Percentiles rank a stretch among this genome's conserved stretches.
Conservation (phyloP, 2,329 filamentous ascomycete genomes). For the Colletotrichum spaethianum region DNA sequence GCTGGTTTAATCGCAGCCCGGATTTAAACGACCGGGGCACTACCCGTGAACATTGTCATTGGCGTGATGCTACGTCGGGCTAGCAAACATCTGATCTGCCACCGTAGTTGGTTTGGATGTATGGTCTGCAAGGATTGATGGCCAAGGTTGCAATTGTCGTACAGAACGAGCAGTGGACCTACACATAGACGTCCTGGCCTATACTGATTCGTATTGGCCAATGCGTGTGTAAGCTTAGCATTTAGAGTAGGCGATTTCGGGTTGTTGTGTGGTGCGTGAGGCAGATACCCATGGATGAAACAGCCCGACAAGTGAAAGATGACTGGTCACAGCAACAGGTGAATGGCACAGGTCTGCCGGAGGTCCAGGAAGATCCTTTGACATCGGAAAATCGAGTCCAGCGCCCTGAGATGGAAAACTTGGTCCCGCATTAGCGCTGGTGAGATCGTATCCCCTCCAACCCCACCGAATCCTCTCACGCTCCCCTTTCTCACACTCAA, state of each 20-base stretch:
- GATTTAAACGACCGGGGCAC: not conserved
- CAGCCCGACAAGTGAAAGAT: not conserved
- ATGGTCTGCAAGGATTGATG: not conserved
- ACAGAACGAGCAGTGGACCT: conserved; percentile 9
- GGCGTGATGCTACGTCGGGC: conserved; percentile 2
- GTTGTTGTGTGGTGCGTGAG: not conserved
- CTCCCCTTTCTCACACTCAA: conserved; percentile 11
- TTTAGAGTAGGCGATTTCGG: not conserved
- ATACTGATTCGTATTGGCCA: no score
- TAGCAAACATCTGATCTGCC: not conserved
- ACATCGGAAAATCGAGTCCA: not conserved
- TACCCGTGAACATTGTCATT: conserved; percentile 10
- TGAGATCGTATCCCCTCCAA: not conserved
- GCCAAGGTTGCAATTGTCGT: conserved; percentile 15
- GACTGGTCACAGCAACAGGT: not conserved
- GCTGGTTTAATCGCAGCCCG: conserved; percentile 10
- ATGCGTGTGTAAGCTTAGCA: not conserved
- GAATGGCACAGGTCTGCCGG: not conserved
- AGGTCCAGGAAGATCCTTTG: not conserved
- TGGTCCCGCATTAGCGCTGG: conserved; percentile 18
- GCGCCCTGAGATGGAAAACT: conserved; percentile 5
- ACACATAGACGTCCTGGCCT: not conserved
- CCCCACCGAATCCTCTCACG: not conserved
- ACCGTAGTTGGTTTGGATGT: not conserved
- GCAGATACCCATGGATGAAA: conserved; percentile 3